Evolutionary conservation across 2,329 filamentous ascomycete genomes (phyloP).

Genomic region (Trichoderma cornu-damae): DNA sequence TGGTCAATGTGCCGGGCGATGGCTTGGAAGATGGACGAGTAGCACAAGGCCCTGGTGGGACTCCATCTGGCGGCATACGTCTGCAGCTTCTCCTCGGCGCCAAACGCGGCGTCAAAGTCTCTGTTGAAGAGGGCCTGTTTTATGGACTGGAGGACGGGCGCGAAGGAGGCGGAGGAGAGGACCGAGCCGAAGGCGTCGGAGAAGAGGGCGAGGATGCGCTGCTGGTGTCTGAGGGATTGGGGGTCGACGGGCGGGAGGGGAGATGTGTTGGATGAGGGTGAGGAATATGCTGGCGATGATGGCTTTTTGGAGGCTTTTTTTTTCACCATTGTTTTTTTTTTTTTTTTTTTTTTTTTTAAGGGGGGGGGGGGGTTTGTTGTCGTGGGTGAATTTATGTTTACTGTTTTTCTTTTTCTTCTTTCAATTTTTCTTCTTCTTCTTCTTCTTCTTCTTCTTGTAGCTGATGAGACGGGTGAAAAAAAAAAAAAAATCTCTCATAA

Average conservation of each 20-base stretch:
- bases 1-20: slow-evolving; percentile 34
- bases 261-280: not conserved
- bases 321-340: not conserved
- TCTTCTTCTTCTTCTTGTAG: not conserved
- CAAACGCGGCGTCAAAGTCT: slow-evolving; percentile 79
- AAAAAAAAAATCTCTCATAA: too few species aligned
- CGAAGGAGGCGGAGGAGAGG: slow-evolving; percentile 44
- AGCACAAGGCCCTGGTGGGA: slow-evolving; percentile 76
- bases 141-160: slow-evolving; percentile 65
- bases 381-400: not conserved
- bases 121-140: slow-evolving; percentile 82
- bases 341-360: not conserved
- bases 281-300: too few species aligned
- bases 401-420: not conserved
- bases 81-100: slow-evolving; percentile 62
- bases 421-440: not conserved
- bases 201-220: slow-evolving; percentile 70
- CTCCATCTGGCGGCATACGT: slow-evolving; percentile 91
- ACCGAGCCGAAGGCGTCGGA: slow-evolving; percentile 54
- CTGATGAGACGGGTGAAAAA: too few species aligned
- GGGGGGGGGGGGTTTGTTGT: not conserved
- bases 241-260: slow-evolving; percentile 13
- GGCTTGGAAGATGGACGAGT: slow-evolving; percentile 53
- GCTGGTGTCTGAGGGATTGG: slow-evolving; percentile 43
- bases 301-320: not conserved